phyloP scores from a whole-genome alignment of 2,329 filamentous ascomycete species.

The Phoma herbarum region DNA sequence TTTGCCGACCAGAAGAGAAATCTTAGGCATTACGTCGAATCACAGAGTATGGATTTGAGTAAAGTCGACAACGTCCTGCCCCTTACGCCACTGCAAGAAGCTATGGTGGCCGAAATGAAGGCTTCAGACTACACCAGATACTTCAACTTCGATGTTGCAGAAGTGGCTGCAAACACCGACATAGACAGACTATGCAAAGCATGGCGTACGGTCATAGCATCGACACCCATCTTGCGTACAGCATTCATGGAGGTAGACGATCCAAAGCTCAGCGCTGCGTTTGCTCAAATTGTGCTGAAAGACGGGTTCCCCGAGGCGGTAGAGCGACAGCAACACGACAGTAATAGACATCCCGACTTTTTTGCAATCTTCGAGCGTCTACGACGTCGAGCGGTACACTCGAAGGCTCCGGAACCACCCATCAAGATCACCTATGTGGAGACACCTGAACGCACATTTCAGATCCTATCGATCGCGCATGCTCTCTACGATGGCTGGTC shows the following conservation, averaged over 20 bases:
- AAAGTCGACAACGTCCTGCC: constrained; percentile 71
- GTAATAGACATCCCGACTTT: constrained; percentile 39
- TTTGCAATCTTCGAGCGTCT: constrained; percentile 42
- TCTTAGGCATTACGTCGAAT: constrained; percentile 54
- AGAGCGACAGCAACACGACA: constrained; percentile 19
- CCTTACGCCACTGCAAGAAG: constrained; percentile 84
- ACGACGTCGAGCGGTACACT: constrained; percentile 45
- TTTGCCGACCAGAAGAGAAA: constrained; percentile 32
- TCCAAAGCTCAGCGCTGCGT: constrained; percentile 63
- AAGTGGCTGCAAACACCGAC: constrained; percentile 65
- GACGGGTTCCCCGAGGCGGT: background rate
- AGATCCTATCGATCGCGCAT: constrained; percentile 80
- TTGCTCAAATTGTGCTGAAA: constrained; percentile 57
- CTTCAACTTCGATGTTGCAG: constrained; percentile 83
- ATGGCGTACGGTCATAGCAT: constrained; percentile 67
- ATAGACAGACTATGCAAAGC: constrained; percentile 65
- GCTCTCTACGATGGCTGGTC: constrained; percentile 93
- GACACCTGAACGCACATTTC: constrained; percentile 48
- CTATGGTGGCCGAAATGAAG: constrained; percentile 84
- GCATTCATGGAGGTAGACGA: constrained; percentile 73
- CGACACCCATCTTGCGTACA: constrained; percentile 78
- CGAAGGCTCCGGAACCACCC: constrained; percentile 26
- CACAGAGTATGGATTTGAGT: constrained; percentile 45
- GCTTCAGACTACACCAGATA: constrained; percentile 78
- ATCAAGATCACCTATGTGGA: constrained; percentile 52